These are phyloP conservation scores for Epichloe gansuensis DNA, from an alignment of 2,329 filamentous ascomycete genomes.

Conservation along the genomic window DNA sequence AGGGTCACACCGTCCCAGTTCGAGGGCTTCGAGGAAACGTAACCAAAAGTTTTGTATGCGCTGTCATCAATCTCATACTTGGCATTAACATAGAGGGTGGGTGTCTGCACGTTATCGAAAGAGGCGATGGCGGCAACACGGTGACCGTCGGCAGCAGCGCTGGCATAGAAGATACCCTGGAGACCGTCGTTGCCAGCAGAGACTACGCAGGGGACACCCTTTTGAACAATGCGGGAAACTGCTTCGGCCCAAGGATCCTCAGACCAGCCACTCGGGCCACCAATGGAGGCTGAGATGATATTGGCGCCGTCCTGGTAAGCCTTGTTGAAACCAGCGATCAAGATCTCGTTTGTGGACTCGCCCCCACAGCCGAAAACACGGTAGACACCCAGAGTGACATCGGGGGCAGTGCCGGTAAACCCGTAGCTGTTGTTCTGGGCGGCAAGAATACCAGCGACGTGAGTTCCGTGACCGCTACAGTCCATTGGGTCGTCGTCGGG, in stretches of 20 bases:
- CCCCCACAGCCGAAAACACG: conserved; percentile 44
- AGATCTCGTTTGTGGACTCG: conserved; percentile 37
- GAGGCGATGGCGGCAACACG: conserved; percentile 36
- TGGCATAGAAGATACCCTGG: conserved; percentile 35
- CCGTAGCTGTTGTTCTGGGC: conserved; percentile 39
- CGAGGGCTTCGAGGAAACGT: conserved; percentile 26
- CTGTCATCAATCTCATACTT: conserved; percentile 27
- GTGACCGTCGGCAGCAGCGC: conserved; percentile 34
- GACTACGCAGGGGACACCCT: conserved; percentile 39
- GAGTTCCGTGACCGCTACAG: conserved; percentile 46
- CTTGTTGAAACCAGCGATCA: conserved; percentile 46
- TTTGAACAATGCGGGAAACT: conserved; percentile 38
- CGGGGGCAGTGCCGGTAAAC: conserved; percentile 45
- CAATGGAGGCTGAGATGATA: conserved; percentile 43
- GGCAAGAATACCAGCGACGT: conserved; percentile 50
- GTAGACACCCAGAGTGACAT: conserved; percentile 42
- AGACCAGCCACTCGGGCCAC: conserved; percentile 37
- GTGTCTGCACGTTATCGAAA: conserved; percentile 32
- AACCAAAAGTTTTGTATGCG: conserved; percentile 26
- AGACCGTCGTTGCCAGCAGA: conserved; percentile 39
- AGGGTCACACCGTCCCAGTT: conserved; percentile 33
- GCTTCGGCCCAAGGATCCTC: conserved; percentile 37
- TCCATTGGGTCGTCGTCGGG: conserved; percentile 41
- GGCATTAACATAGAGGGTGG: conserved; percentile 28
- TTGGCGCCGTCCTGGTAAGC: conserved; percentile 48